Conservation (phyloP, 78 protist genomes). For the Emiliania huxleyi region DNA sequence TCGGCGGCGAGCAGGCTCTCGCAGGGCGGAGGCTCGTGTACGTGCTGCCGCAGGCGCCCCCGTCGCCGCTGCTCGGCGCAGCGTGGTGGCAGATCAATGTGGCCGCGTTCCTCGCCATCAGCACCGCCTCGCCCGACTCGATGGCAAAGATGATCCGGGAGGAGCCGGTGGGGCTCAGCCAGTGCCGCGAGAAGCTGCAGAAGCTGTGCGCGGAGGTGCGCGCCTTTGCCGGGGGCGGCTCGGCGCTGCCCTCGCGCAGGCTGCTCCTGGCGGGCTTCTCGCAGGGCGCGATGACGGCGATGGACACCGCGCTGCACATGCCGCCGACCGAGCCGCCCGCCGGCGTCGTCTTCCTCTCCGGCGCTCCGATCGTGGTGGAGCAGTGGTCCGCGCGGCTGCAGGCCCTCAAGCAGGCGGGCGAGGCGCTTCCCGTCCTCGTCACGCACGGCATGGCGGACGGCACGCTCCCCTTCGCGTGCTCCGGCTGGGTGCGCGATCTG, state of each 20-base stretch:
- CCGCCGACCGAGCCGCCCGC: not conserved
- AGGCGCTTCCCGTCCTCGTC: not conserved
- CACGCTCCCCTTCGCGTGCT: not conserved
- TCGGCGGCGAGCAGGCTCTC: not conserved
- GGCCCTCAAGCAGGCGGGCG: not conserved
- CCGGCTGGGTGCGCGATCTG: not conserved
- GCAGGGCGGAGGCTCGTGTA: not conserved
- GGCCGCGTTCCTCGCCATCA: not conserved
- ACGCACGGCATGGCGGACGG: not conserved
- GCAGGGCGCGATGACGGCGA: slow-evolving; percentile 41
- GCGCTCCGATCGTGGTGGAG: slow-evolving; percentile 49
- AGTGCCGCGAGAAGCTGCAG: not conserved
- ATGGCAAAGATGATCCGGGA: slow-evolving; percentile 12
- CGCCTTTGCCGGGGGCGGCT: not conserved
- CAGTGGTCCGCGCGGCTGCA: slow-evolving; percentile 26
- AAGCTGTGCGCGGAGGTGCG: not conserved
- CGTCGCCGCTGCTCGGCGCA: not conserved
- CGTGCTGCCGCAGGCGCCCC: slow-evolving; percentile 39
- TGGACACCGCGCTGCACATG: slow-evolving; percentile 23
- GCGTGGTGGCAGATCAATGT: slow-evolving; percentile 43
- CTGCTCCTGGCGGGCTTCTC: slow-evolving; percentile 30
- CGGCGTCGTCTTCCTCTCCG: not conserved
- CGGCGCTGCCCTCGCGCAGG: not conserved
- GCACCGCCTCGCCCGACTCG: not conserved
- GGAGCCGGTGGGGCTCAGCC: not conserved